phyloP scores from a whole-genome alignment of 1,284 basidiomycete genomes.

The Ceraceosorus guamensis region DNA sequence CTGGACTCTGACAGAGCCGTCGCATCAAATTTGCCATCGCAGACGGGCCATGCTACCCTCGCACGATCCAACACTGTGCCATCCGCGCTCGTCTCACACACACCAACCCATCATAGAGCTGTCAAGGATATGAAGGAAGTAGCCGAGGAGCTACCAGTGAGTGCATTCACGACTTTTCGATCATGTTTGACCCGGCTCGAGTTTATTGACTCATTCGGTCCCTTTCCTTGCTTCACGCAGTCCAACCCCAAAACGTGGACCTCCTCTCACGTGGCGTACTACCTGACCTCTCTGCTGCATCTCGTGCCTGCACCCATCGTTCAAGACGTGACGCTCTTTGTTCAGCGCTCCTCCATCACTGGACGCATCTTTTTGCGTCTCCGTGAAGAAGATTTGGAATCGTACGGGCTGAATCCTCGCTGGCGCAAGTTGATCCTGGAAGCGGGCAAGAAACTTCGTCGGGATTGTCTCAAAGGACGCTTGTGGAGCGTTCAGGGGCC shows the following conservation, averaged over 20 bases:
- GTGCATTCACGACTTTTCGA: background rate
- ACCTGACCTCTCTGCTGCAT: constrained; percentile 38
- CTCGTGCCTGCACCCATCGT: constrained; percentile 35
- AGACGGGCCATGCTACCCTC: too few relatives aligned
- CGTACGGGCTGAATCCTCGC: constrained; percentile 32
- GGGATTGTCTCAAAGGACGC: constrained; percentile 32
- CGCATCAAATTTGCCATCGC: background rate
- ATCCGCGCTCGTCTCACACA: too few relatives aligned
- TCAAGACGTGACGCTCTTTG: constrained; percentile 38
- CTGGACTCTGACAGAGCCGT: constrained; percentile 11
- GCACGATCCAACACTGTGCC: constrained; percentile 8
- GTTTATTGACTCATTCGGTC: background rate
- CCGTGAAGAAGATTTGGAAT: constrained; percentile 30
- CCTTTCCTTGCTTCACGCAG: constrained; percentile 19
- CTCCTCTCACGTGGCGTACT: constrained; percentile 37
- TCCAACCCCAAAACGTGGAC: constrained; percentile 35
- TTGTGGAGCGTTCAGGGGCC: constrained; percentile 33
- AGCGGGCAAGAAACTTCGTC: constrained; percentile 26
- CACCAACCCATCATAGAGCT: background rate
- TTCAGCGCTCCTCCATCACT: constrained; percentile 26
- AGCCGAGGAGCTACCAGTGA: constrained; percentile 1
- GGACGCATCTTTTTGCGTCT: constrained; percentile 37
- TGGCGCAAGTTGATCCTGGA: constrained; percentile 42
- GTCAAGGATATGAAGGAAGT: background rate
- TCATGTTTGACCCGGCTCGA: background rate